Conservation (phyloP, 305 asterid species). For the Fraxinus platypoda region DNA sequence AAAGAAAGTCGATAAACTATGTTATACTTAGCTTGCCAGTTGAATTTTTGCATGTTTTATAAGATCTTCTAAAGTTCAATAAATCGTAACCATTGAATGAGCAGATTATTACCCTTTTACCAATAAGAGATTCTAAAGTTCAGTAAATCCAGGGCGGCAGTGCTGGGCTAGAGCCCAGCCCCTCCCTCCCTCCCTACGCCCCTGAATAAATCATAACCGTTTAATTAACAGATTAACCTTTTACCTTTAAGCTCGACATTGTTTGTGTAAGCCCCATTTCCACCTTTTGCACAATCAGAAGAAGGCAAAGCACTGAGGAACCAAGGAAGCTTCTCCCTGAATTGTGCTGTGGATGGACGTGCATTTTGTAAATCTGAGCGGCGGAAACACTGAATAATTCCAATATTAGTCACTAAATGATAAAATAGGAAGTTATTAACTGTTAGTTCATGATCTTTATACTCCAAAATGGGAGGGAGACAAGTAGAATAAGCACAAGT, state of each 20-base stretch:
- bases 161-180: not conserved
- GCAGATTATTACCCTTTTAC: conserved; percentile 28
- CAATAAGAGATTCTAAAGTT: conserved; percentile 36
- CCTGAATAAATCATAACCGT: not conserved
- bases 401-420: conserved; percentile 28
- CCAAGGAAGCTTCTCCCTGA: conserved; percentile 93
- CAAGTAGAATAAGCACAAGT: not conserved
- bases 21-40: not conserved
- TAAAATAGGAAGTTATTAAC: not conserved
- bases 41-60: not conserved
- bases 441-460: not conserved
- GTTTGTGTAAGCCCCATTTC: conserved; percentile 88
- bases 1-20: conserved; percentile 4
- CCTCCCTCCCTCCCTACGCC: not conserved
- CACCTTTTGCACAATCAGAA: conserved; percentile 95
- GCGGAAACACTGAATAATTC: conserved; percentile 74
- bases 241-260: conserved; percentile 81
- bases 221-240: not conserved
- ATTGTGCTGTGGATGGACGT: conserved; percentile 87
- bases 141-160: not conserved
- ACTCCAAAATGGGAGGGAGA: not conserved
- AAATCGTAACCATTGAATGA: not conserved
- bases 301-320: conserved; percentile 92
- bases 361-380: conserved; percentile 79
- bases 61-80: not conserved